Percentiles rank a stretch among this genome's conserved stretches.
These are phyloP conservation scores for Colletotrichum orchidophilum DNA, from an alignment of 2,329 filamentous ascomycete genomes.

Conservation along the genomic window DNA sequence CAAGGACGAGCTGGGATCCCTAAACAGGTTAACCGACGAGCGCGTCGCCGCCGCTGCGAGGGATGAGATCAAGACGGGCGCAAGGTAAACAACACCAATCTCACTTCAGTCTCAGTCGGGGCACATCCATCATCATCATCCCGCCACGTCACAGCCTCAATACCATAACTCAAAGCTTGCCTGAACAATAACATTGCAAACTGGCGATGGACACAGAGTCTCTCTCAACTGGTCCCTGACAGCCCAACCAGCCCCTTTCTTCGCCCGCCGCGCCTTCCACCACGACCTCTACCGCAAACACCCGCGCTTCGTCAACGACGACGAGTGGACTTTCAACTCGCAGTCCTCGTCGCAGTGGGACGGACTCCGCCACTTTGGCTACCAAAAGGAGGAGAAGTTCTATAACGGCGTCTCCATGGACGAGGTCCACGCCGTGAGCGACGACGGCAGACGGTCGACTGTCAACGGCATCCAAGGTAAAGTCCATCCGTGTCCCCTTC, in stretches of 20 bases:
- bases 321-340: constrained; percentile 46
- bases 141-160: neutral
- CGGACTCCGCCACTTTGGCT: constrained; percentile 49
- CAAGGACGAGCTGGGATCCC: constrained; percentile 66
- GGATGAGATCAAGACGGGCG: constrained; percentile 64
- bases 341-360: constrained; percentile 53
- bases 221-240: constrained; percentile 47
- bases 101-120: too few relatives aligned
- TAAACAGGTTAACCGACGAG: constrained; percentile 68
- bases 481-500: neutral
- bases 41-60: constrained; percentile 60
- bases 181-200: neutral
- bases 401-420: constrained; percentile 42
- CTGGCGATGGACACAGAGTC: constrained; percentile 33
- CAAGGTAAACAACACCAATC: constrained; percentile 49
- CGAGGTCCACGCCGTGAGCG: constrained; percentile 59
- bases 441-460: constrained; percentile 36
- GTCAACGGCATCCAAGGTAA: constrained; percentile 34
- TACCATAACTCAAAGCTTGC: neutral
- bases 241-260: constrained; percentile 45
- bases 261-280: constrained; percentile 41
- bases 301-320: constrained; percentile 44
- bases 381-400: constrained; percentile 47
- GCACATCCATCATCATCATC: neutral
- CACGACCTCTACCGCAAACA: constrained; percentile 42